phyloP scores from a whole-genome alignment of 805 yeast species.

The Hanseniaspora lachancei region DNA sequence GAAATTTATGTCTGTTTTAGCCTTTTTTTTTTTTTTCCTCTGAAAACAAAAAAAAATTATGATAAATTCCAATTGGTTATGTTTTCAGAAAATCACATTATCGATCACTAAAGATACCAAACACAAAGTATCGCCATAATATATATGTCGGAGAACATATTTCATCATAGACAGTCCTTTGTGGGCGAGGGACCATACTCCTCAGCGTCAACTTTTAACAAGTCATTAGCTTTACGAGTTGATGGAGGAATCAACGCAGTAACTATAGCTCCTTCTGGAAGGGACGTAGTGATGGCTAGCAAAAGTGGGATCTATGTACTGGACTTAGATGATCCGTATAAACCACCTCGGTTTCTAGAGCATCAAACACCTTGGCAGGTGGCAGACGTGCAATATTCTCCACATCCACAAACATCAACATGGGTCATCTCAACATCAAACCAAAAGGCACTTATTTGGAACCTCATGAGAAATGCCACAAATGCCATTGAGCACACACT shows the following conservation, averaged over 20 bases:
- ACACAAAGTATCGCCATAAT: background rate
- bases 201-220: conserved; percentile 54
- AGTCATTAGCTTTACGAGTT: conserved; percentile 67
- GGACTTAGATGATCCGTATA: conserved; percentile 91
- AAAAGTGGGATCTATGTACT: conserved; percentile 72
- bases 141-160: background rate
- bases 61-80: too few relatives aligned
- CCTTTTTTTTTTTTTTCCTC: too few relatives aligned
- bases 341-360: conserved; percentile 86
- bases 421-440: conserved; percentile 93
- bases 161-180: conserved; percentile 1
- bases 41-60: too few relatives aligned
- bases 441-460: conserved; percentile 93
- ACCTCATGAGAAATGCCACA: conserved; percentile 52
- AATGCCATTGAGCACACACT: conserved; percentile 75
- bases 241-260: conserved; percentile 89
- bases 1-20: too few relatives aligned
- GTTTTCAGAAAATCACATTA: too few relatives aligned
- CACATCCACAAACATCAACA: conserved; percentile 67
- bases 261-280: conserved; percentile 75
- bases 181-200: conserved; percentile 26
- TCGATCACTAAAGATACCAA: background rate
- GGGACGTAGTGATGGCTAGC: conserved; percentile 83
- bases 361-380: conserved; percentile 96
- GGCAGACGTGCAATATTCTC: conserved; percentile 97